Percentiles rank a stretch among this genome's conserved stretches.
phyloP scores from a whole-genome alignment of 2,329 filamentous ascomycete species.

The Arthrobotrys conoides region DNA sequence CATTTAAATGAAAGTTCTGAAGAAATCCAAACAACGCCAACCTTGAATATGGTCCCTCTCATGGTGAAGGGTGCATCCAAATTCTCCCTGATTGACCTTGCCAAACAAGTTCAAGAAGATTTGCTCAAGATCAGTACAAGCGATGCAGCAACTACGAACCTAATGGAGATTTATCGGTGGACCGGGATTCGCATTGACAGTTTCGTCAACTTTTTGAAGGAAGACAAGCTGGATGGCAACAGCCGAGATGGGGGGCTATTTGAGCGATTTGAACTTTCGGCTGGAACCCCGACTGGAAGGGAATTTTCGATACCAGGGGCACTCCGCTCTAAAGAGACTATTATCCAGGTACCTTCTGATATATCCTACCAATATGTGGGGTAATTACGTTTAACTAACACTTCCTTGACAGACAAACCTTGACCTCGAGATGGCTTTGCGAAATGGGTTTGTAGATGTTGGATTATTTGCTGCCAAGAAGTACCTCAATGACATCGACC shows the following conservation, averaged over 20 bases:
- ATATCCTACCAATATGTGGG: not conserved
- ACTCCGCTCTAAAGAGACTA: constrained; percentile 25
- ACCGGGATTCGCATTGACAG: constrained; percentile 78
- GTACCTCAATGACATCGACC: constrained; percentile 67
- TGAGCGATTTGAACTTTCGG: constrained; percentile 39
- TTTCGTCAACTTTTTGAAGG: constrained; percentile 80
- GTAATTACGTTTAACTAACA: constrained; percentile 27
- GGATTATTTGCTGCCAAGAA: constrained; percentile 71
- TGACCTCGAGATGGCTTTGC: constrained; percentile 51
- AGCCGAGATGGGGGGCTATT: constrained; percentile 38
- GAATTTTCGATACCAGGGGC: constrained; percentile 39
- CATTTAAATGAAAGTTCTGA: constrained; percentile 54
- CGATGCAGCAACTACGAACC: constrained; percentile 72
- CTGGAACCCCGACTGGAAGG: constrained; percentile 15
- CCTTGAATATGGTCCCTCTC: constrained; percentile 83
- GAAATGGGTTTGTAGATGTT: constrained; percentile 64
- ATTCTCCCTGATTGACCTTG: constrained; percentile 70
- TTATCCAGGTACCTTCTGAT: constrained; percentile 42
- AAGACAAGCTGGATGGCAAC: constrained; percentile 44
- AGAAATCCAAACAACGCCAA: constrained; percentile 74
- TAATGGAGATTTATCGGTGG: constrained; percentile 82
- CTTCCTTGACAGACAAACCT: constrained; percentile 43
- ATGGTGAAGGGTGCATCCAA: constrained; percentile 69
- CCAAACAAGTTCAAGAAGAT: constrained; percentile 77
- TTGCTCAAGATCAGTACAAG: constrained; percentile 74